Percentiles rank a stretch among this genome's conserved stretches.
phyloP scores from a whole-genome alignment of 169 alveolate genomes.

The Plasmodium relictum region DNA sequence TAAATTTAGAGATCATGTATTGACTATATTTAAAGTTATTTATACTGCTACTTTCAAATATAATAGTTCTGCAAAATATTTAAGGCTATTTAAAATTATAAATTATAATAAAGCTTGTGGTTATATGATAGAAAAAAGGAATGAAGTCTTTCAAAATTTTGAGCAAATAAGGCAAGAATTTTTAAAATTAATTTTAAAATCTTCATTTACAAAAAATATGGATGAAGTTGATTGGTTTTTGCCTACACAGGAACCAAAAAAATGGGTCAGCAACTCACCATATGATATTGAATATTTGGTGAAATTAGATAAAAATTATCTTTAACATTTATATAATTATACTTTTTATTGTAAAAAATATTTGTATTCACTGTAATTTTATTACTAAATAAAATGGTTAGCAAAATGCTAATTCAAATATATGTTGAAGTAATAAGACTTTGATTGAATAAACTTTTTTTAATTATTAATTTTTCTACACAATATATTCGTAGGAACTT shows the following conservation, averaged over 20 bases:
- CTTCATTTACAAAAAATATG: slow-evolving; percentile 49
- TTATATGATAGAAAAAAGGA: slow-evolving; percentile 60
- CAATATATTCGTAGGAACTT: too few species aligned
- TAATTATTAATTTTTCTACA: too few species aligned
- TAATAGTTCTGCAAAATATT: slow-evolving; percentile 78
- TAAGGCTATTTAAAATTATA: slow-evolving; percentile 75
- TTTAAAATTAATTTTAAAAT: slow-evolving; percentile 47
- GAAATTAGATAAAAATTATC: slow-evolving; percentile 21
- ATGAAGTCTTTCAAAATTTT: slow-evolving; percentile 58
- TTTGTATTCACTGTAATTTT: too few species aligned
- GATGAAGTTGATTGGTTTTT: slow-evolving; percentile 72
- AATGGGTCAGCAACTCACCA: slow-evolving; percentile 33
- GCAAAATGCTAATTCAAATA: too few species aligned
- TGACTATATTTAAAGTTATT: slow-evolving; percentile 83
- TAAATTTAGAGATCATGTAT: slow-evolving; percentile 85
- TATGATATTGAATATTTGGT: slow-evolving; percentile 52
- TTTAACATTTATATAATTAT: not conserved
- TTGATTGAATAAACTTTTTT: too few species aligned
- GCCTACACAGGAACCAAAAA: slow-evolving; percentile 37
- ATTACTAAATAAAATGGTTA: too few species aligned
- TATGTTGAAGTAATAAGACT: too few species aligned
- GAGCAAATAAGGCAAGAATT: slow-evolving; percentile 64
- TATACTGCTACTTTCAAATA: slow-evolving; percentile 83
- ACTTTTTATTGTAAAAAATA: too few species aligned
- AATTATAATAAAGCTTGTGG: slow-evolving; percentile 62